Evolutionary conservation across 164 flowering plant species (phyloP), one percentile per base, ranked within the genome.

Genomic region (Aristolochia fimbriata): DNA sequence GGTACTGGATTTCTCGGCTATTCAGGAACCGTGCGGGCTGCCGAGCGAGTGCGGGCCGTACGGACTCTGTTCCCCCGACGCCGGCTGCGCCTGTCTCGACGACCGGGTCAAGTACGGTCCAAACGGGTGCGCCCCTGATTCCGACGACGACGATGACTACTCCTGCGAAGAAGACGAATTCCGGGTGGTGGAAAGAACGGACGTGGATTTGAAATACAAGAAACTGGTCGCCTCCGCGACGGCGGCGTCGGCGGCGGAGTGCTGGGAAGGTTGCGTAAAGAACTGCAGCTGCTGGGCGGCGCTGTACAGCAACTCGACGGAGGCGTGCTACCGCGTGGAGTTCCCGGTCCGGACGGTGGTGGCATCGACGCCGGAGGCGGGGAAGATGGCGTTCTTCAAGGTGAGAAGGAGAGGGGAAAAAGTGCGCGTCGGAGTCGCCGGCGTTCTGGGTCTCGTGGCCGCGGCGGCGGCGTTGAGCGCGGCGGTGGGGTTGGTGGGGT

Each of bases 281-380:
- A 85, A 84, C 66, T 94, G 99, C 53, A 80, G 79, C 21, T 94
- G 99, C 57, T 91, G 90, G 93, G 97, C 95, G 0, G 79, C 82
- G 20, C 72, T 86, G 19, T 94, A 76, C 60, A 86, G 77, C 51
- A 88, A 91, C 71, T 81, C 71, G 6, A 77, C 99, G 61, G 84
- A 91, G 72, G 79, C 76, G 65, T 94, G 99, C 60, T 91, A 94
- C 73, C 37, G 62, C 6, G 47, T 94, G 52, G 83, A 78, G 49
- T 88, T 81, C 61, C 91, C 95, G 58, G 74, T 91, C 31, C 80
- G 73, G 59, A 81, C 91, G 1, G 16, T 94, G 68, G 64, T 86
- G 71, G 73, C 74, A 0, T 77, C 76, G 14, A 78, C n/a, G n/a
- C n/a, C 73, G 15, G 95, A 91, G 62, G 81, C 73, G 58, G 64